Conservation (phyloP, 331 rosid species). For the Dryas integrifolia region DNA sequence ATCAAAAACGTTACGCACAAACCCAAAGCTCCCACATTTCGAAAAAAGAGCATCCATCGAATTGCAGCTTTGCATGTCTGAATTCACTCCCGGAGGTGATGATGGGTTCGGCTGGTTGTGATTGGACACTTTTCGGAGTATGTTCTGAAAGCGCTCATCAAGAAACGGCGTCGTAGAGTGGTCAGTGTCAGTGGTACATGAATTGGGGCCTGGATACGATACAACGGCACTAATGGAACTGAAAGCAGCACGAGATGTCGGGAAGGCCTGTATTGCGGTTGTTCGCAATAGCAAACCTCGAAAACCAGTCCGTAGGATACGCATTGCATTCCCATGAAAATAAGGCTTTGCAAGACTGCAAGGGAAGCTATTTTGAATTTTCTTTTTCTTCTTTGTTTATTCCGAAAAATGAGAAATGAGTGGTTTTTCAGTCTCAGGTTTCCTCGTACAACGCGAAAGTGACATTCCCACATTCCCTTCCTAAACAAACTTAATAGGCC, state of each 20-base stretch:
- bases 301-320: no score
- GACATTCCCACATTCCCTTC: no score
- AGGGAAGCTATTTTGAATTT: no score
- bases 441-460: no score
- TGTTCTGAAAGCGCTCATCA: neutral
- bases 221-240: neutral
- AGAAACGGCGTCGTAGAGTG: neutral
- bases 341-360: neutral
- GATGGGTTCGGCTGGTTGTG: neutral
- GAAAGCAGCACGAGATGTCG: neutral
- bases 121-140: neutral
- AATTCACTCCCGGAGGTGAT: no score
- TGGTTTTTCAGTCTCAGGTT: no score
- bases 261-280: neutral
- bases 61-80: constrained; percentile 46
- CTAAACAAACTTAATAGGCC: no score
- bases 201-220: neutral
- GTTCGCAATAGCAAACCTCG: no score
- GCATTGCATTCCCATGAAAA: neutral
- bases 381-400: no score
- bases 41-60: constrained; percentile 42
- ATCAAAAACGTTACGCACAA: constrained; percentile 45
- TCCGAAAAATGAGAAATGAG: no score
- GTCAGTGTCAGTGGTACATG: neutral
- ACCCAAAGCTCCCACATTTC: constrained; percentile 32